These are phyloP conservation scores for Plasmodium gonderi DNA, from an alignment of 169 alveolate genomes.

Conservation along the genomic window DNA sequence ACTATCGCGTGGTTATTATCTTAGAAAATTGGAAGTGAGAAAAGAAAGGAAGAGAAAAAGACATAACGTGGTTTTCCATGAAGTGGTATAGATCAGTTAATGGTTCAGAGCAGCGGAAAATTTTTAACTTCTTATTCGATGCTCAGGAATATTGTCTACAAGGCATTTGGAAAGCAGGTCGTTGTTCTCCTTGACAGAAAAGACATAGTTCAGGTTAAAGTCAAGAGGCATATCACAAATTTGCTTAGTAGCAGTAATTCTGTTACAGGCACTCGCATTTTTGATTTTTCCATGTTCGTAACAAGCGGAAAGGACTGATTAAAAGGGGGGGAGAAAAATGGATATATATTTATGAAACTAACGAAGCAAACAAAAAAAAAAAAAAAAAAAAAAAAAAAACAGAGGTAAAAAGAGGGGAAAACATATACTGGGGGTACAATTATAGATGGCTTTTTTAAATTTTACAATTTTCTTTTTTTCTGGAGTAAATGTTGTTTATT, in stretches of 20 bases:
- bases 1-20: constrained; percentile 22
- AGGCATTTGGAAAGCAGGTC: constrained; percentile 21
- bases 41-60: not conserved
- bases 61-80: not conserved
- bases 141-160: constrained; percentile 40
- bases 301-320: constrained; percentile 50
- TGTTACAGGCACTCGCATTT: constrained; percentile 17
- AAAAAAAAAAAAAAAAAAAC: not conserved
- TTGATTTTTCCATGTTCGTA: constrained; percentile 14
- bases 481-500: constrained; percentile 31
- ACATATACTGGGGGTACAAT: not conserved
- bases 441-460: not conserved
- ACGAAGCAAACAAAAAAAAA: not conserved
- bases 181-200: not conserved
- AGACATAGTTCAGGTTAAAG: constrained; percentile 30
- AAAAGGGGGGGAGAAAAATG: not conserved
- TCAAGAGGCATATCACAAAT: constrained; percentile 57
- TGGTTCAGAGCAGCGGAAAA: not conserved
- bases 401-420: not conserved
- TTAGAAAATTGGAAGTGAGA: not conserved
- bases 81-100: not conserved
- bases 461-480: constrained; percentile 36
- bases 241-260: constrained; percentile 41
- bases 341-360: not conserved
- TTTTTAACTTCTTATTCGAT: constrained; percentile 24